A percentile compares a stretch with the other conserved stretches of the same genome.
phyloP scores from a whole-genome alignment of 2,329 filamentous ascomycete species.

The Lachnellula hyalina region DNA sequence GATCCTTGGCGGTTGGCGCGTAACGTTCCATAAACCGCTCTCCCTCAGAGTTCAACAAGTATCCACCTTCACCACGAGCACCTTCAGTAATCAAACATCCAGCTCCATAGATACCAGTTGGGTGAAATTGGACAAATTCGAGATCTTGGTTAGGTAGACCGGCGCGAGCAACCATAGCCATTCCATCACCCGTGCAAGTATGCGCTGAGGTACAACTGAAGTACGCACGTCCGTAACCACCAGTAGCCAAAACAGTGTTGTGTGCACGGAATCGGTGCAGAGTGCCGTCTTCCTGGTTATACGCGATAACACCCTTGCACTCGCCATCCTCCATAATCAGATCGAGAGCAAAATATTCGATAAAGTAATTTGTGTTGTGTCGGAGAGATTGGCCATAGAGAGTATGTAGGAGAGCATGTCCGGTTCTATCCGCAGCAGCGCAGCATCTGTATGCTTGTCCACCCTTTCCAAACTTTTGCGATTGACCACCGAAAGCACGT shows the following conservation, averaged over 20 bases:
- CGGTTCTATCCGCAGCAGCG: slow-evolving; percentile 83
- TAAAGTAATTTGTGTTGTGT: slow-evolving; percentile 99
- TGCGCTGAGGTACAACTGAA: slow-evolving; percentile 98
- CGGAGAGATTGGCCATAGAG: slow-evolving; percentile 95
- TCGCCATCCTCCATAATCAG: slow-evolving; percentile 96
- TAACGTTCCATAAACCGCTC: slow-evolving; percentile 99
- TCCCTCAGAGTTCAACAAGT: slow-evolving; percentile 94
- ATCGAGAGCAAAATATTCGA: slow-evolving; percentile 97
- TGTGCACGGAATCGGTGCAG: slow-evolving; percentile 95
- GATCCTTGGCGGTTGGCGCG: slow-evolving; percentile 94
- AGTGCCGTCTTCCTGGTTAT: slow-evolving; percentile 98
- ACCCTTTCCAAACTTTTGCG: slow-evolving; percentile 90
- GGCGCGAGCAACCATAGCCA: slow-evolving; percentile 98
- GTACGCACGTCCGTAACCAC: slow-evolving; percentile 96
- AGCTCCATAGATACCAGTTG: slow-evolving; percentile 97
- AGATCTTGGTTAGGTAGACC: slow-evolving; percentile 98
- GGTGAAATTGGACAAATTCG: slow-evolving; percentile 99
- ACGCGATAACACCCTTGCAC: slow-evolving; percentile 93
- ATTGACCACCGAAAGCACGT: slow-evolving; percentile 97
- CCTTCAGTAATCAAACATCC: slow-evolving; percentile 98
- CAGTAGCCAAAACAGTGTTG: slow-evolving; percentile 94
- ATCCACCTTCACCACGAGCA: slow-evolving; percentile 95
- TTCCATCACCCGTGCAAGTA: slow-evolving; percentile 97
- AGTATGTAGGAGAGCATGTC: slow-evolving; percentile 95
- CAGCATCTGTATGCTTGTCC: slow-evolving; percentile 91